Conservation (phyloP, 768 basidiomycete genomes). For the Termitomyces sp. region DNA sequence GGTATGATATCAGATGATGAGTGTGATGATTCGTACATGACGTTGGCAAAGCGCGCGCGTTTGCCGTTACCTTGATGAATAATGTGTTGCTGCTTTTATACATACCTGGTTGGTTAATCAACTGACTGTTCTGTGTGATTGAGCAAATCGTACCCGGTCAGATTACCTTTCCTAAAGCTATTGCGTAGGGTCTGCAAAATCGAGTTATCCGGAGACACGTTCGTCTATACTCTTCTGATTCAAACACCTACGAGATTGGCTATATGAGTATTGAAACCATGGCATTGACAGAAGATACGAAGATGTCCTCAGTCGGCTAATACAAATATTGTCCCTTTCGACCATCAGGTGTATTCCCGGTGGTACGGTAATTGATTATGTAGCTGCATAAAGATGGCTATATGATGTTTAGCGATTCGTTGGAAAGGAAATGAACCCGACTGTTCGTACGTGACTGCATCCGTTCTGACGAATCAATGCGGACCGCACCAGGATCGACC, state of each 20-base stretch:
- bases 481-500: constrained; percentile 22
- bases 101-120: background rate
- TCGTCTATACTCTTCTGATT: background rate
- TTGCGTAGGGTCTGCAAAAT: no score
- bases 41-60: background rate
- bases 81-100: background rate
- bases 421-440: constrained; percentile 6
- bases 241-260: background rate
- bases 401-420: background rate
- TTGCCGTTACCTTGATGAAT: background rate
- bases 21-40: background rate
- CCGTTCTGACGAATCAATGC: constrained; percentile 24
- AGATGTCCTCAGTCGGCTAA: background rate
- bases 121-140: background rate
- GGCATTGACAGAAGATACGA: background rate
- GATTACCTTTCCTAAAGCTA: no score
- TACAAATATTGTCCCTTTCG: no score
- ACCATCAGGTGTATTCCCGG: no score
- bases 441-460: constrained; percentile 30
- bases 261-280: no score
- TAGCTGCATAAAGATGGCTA: background rate
- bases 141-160: background rate
- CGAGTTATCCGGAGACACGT: no score
- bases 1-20: background rate
- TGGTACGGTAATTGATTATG: background rate